Evolutionary conservation across 768 basidiomycete species (phyloP).

Genomic region (Ramaria rubella): DNA sequence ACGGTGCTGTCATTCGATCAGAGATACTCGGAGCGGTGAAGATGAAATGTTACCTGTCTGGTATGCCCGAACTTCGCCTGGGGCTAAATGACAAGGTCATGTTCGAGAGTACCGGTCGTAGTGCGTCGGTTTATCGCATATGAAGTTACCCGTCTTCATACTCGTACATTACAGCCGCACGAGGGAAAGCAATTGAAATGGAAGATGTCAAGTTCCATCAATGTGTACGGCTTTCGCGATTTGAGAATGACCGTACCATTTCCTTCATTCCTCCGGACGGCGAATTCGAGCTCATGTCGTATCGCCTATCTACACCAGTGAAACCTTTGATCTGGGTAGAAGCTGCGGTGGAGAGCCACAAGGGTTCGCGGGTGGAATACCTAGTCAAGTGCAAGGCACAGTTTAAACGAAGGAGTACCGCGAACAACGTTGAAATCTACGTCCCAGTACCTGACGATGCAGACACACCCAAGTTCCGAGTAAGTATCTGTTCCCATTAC

Average conservation of each 20-base stretch:
- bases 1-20: conserved; percentile 92
- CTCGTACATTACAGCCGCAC: conserved; percentile 48
- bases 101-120: conserved; percentile 96
- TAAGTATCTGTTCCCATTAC: conserved; percentile 33
- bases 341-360: conserved; percentile 90
- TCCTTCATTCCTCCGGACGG: conserved; percentile 99
- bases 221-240: conserved; percentile 93
- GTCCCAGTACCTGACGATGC: conserved; percentile 99
- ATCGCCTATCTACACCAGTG: conserved; percentile 92
- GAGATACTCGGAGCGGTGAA: conserved; percentile 98
- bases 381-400: conserved; percentile 95
- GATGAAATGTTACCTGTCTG: conserved; percentile 99
- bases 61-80: conserved; percentile 96
- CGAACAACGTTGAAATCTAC: conserved; percentile 98
- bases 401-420: conserved; percentile 93
- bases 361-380: conserved; percentile 89
- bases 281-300: conserved; percentile 98
- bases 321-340: conserved; percentile 98
- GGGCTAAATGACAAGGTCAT: conserved; percentile 99
- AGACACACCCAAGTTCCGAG: conserved; percentile 94
- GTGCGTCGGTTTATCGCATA: conserved; percentile 41
- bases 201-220: conserved; percentile 99
- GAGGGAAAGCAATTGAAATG: conserved; percentile 99
- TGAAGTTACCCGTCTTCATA: background rate
- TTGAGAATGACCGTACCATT: conserved; percentile 98